phyloP scores from a whole-genome alignment of 1,284 basidiomycete genomes.

The Cyathus pygmaeus region DNA sequence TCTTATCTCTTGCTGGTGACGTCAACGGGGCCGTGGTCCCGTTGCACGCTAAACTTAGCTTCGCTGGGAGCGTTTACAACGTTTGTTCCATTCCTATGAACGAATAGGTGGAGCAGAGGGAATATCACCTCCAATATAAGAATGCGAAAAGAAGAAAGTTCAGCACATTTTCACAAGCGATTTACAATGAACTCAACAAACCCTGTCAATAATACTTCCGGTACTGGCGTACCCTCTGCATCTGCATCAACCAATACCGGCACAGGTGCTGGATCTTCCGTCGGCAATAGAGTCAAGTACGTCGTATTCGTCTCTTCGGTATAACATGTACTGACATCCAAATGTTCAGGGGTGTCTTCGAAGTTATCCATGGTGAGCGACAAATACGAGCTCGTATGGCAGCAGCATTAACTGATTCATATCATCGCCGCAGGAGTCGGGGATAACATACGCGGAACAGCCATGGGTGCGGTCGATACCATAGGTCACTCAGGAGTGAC shows the following conservation, averaged over 20 bases:
- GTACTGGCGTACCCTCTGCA: neutral
- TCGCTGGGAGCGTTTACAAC: neutral
- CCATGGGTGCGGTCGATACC: slow-evolving; percentile 41
- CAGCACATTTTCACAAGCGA: neutral
- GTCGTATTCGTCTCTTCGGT: neutral
- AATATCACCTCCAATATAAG: neutral
- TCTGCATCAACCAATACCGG: neutral
- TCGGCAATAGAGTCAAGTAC: slow-evolving; percentile 1
- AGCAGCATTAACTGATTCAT: neutral
- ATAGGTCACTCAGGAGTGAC: slow-evolving; percentile 24
- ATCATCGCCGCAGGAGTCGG: slow-evolving; percentile 32
- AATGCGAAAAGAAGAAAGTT: neutral
- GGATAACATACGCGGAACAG: slow-evolving; percentile 44
- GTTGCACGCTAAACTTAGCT: neutral
- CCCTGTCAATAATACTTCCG: neutral
- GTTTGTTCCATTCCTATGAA: neutral
- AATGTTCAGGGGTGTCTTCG: slow-evolving; percentile 22
- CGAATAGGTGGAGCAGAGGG: neutral
- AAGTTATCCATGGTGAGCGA: slow-evolving; percentile 35
- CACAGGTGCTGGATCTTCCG: neutral
- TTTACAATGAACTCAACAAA: neutral
- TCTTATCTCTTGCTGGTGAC: neutral
- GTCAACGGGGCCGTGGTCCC: neutral
- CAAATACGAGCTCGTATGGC: neutral
- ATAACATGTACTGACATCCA: neutral